phyloP scores from a whole-genome alignment of 2,329 filamentous ascomycete genomes.

The Tetracladium maxilliforme region DNA sequence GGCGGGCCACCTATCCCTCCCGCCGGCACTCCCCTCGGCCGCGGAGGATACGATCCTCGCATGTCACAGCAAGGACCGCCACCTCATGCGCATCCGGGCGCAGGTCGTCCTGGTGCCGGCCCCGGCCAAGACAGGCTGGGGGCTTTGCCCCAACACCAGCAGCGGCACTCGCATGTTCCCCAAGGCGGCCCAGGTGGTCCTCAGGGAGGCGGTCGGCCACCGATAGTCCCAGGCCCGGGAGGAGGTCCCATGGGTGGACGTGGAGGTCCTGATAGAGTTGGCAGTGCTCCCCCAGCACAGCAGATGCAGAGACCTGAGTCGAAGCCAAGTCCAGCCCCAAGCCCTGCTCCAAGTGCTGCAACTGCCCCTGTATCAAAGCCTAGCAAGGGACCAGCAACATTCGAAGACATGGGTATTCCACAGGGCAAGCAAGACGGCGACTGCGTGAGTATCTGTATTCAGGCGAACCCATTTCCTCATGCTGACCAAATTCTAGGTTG shows the following conservation, averaged over 20 bases:
- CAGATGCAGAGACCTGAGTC: slow-evolving; percentile 12
- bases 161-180: too few relatives aligned
- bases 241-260: background rate
- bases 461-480: too few relatives aligned
- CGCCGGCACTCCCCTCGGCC: background rate
- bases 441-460: slow-evolving; percentile 45
- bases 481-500: too few relatives aligned
- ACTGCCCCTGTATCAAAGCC: slow-evolving; percentile 20
- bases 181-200: background rate
- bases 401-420: slow-evolving; percentile 96
- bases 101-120: slow-evolving; percentile 13
- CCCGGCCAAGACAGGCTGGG: slow-evolving; percentile 23
- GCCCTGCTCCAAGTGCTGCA: slow-evolving; percentile 6
- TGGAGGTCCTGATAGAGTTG: background rate
- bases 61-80: background rate
- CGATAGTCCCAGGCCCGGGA: background rate
- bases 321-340: slow-evolving; percentile 9
- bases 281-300: background rate
- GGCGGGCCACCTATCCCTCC: background rate
- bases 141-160: too few relatives aligned
- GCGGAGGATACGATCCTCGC: background rate
- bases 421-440: slow-evolving; percentile 71
- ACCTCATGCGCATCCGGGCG: background rate
- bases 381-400: slow-evolving; percentile 78
- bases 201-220: background rate